Evolutionary conservation across 495 filamentous ascomycete genomes (phyloP).

Genomic region (Emericellopsis terricola): DNA sequence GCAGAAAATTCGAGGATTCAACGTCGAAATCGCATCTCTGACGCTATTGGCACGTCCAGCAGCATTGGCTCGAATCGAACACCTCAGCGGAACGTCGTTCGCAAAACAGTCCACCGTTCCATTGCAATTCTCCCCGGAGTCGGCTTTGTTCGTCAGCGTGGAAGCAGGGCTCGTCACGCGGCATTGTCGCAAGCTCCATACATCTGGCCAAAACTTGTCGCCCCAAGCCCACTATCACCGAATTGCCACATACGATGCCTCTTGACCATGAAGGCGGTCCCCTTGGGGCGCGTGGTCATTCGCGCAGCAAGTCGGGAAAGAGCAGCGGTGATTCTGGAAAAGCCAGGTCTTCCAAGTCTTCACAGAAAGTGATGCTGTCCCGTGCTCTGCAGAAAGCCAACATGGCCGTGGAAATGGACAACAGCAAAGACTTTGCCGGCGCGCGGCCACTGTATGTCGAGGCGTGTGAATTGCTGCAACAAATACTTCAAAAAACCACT

Average conservation of each 20-base stretch:
- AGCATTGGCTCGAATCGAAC: too few relatives aligned
- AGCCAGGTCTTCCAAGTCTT: slow-evolving; percentile 27
- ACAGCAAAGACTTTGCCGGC: slow-evolving; percentile 84
- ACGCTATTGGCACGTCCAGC: too few relatives aligned
- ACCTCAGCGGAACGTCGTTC: too few relatives aligned
- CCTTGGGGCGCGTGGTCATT: slow-evolving; percentile 8
- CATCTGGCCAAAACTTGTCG: too few relatives aligned
- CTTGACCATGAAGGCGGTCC: slow-evolving; percentile 11
- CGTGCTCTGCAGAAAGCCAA: slow-evolving; percentile 89
- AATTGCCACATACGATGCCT: slow-evolving; percentile 1
- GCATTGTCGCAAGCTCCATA: too few relatives aligned
- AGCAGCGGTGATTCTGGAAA: slow-evolving; percentile 23
- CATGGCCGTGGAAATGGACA: slow-evolving; percentile 84
- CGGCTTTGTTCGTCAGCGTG: too few relatives aligned
- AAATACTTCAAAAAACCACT: slow-evolving; percentile 70
- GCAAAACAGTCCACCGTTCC: too few relatives aligned
- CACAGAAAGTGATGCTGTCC: slow-evolving; percentile 84
- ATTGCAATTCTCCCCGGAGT: too few relatives aligned
- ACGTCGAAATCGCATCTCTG: too few relatives aligned
- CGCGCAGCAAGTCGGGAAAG: slow-evolving; percentile 28
- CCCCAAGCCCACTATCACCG: neutral
- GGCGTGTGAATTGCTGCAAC: slow-evolving; percentile 65
- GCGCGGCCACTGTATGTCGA: slow-evolving; percentile 84
- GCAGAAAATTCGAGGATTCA: too few relatives aligned
- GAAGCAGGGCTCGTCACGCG: too few relatives aligned